These are phyloP conservation scores for Phalaenopsis equestris DNA, from an alignment of 106 monocot genomes.

Conservation along the genomic window DNA sequence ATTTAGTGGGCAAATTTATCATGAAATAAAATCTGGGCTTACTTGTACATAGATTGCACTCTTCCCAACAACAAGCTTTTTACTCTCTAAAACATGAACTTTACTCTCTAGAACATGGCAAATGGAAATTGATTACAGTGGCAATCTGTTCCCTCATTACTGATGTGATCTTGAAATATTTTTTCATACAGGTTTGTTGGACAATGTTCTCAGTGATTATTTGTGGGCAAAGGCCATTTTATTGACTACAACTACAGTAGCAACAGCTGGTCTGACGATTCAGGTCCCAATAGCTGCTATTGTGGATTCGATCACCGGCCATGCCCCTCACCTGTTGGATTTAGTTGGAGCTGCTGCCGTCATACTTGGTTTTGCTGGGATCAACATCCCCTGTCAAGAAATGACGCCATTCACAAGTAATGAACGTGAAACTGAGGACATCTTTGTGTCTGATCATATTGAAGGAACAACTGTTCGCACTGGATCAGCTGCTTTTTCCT, in stretches of 20 bases:
- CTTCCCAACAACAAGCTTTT: too few relatives aligned
- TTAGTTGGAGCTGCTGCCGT: slow-evolving; percentile 65
- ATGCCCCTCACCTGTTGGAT: slow-evolving; percentile 67
- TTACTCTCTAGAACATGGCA: too few relatives aligned
- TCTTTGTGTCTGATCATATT: neutral
- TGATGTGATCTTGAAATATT: neutral
- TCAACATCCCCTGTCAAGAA: slow-evolving; percentile 49
- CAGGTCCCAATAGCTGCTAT: slow-evolving; percentile 91
- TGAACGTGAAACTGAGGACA: neutral
- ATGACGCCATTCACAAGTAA: neutral
- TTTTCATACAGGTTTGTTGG: slow-evolving; percentile 54
- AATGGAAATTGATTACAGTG: too few relatives aligned
- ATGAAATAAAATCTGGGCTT: too few relatives aligned
- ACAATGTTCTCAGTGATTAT: slow-evolving; percentile 90
- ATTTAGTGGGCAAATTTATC: too few relatives aligned
- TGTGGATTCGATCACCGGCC: slow-evolving; percentile 71
- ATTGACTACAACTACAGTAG: slow-evolving; percentile 91
- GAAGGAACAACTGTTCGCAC: neutral
- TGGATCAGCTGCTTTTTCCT: neutral
- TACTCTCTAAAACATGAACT: too few relatives aligned
- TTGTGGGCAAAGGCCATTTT: slow-evolving; percentile 87
- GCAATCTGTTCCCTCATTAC: too few relatives aligned
- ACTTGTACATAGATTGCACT: too few relatives aligned
- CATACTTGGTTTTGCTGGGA: slow-evolving; percentile 78
- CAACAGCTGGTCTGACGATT: slow-evolving; percentile 90